Percentiles rank a stretch among this genome's conserved stretches.
Evolutionary conservation across 768 basidiomycete species (phyloP).

Genomic region (Suillus sp.): DNA sequence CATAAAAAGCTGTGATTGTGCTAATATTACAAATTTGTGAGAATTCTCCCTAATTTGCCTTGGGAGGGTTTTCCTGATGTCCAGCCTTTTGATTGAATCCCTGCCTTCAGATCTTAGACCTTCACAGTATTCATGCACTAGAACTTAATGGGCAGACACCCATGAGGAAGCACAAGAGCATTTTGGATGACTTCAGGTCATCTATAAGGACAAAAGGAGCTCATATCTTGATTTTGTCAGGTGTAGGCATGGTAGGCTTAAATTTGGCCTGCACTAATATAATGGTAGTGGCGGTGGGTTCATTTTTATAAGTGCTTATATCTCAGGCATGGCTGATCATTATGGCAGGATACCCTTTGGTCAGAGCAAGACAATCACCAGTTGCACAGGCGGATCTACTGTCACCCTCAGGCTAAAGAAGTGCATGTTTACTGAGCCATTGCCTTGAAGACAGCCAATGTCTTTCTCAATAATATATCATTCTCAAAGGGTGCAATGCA

Average conservation of each 20-base stretch:
- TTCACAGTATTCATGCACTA: background rate
- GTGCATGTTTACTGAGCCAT: background rate
- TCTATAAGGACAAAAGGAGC: background rate
- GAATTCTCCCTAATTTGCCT: too few species aligned
- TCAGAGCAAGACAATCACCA: background rate
- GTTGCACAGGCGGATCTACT: background rate
- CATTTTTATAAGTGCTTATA: background rate
- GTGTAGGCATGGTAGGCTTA: background rate
- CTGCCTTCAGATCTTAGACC: background rate
- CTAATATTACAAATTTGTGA: too few species aligned
- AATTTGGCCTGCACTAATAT: background rate
- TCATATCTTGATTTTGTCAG: background rate
- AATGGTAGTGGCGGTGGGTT: background rate
- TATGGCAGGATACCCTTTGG: background rate
- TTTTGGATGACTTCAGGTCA: background rate
- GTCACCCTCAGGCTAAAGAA: background rate
- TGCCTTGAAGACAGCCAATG: background rate
- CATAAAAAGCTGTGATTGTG: too few species aligned
- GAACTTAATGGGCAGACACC: constrained; percentile 1
- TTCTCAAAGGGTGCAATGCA: background rate
- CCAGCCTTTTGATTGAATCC: background rate
- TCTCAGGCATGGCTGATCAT: background rate
- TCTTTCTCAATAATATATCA: background rate
- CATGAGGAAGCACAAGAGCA: background rate
- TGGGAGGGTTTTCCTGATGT: too few species aligned